phyloP scores from a whole-genome alignment of 805 yeast species.

The Myxozyma neglecta region DNA sequence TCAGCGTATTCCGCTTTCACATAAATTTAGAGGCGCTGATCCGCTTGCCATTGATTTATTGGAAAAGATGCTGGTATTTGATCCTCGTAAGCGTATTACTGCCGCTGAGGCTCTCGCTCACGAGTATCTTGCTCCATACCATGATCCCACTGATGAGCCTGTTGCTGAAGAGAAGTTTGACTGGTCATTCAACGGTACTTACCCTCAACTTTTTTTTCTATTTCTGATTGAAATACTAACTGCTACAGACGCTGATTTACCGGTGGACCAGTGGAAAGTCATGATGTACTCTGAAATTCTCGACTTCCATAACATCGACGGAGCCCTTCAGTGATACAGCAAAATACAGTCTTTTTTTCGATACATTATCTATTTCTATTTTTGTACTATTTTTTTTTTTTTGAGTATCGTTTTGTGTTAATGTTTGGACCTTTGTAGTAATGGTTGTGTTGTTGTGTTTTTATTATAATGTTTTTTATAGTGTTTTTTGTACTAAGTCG shows the following conservation, averaged over 20 bases:
- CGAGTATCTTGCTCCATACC: slow-evolving; percentile 91
- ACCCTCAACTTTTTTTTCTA: not conserved
- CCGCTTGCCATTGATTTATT: slow-evolving; percentile 83
- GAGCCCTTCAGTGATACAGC: slow-evolving; percentile 4
- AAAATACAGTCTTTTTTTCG: not conserved
- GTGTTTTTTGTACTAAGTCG: too few species aligned
- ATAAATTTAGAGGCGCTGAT: slow-evolving; percentile 69
- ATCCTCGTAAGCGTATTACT: slow-evolving; percentile 89
- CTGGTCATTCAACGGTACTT: slow-evolving; percentile 84
- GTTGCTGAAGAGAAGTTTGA: slow-evolving; percentile 89
- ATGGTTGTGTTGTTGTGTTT: too few species aligned
- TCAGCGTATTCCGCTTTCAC: slow-evolving; percentile 84
- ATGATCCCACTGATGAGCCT: slow-evolving; percentile 97
- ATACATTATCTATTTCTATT: not conserved
- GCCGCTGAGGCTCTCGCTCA: slow-evolving; percentile 89
- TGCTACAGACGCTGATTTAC: slow-evolving; percentile 72
- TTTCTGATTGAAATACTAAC: not conserved
- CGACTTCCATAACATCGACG: slow-evolving; percentile 88
- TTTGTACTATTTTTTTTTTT: not conserved
- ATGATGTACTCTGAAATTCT: slow-evolving; percentile 98
- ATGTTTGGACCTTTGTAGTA: too few species aligned
- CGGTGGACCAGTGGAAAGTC: slow-evolving; percentile 97
- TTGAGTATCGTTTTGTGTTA: too few species aligned
- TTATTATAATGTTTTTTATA: too few species aligned
- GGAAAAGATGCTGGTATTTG: slow-evolving; percentile 88